A percentile compares a stretch with the other conserved stretches of the same genome.
These are phyloP conservation scores for Sodiomyces alkalinus DNA, from an alignment of 2,329 filamentous ascomycete genomes.

Conservation along the genomic window DNA sequence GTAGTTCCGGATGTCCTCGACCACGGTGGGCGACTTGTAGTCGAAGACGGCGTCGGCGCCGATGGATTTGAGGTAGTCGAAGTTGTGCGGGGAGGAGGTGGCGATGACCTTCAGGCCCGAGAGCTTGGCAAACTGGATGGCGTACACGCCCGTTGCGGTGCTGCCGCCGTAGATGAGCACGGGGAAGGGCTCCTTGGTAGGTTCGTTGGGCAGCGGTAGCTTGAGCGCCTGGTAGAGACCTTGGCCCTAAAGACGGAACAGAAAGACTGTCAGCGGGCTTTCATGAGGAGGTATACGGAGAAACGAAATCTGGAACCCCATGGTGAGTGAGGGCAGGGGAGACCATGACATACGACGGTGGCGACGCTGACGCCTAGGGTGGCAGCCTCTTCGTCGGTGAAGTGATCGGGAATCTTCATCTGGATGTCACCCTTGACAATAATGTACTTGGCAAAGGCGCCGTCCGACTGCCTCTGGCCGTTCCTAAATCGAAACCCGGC, in stretches of 20 bases:
- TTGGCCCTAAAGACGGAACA: slow-evolving; percentile 22
- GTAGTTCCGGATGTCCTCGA: slow-evolving; percentile 11
- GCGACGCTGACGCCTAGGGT: slow-evolving; percentile 26
- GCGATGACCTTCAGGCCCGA: slow-evolving; percentile 17
- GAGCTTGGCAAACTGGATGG: slow-evolving; percentile 20
- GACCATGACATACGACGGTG: slow-evolving; percentile 18
- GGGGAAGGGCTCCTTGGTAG: slow-evolving; percentile 19
- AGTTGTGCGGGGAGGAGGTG: slow-evolving; percentile 18
- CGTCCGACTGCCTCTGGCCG: slow-evolving; percentile 16
- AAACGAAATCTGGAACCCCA: too few relatives aligned
- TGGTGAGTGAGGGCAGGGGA: background rate
- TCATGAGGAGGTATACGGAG: background rate
- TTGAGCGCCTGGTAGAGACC: slow-evolving; percentile 30
- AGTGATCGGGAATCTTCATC: slow-evolving; percentile 26
- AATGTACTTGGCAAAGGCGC: slow-evolving; percentile 24
- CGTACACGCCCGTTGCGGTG: slow-evolving; percentile 37
- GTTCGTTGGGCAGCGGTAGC: slow-evolving; percentile 28
- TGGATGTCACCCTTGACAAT: slow-evolving; percentile 23
- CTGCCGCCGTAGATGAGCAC: slow-evolving; percentile 29
- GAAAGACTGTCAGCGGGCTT: background rate
- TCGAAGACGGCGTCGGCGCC: slow-evolving; percentile 17
- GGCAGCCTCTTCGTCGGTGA: slow-evolving; percentile 30
- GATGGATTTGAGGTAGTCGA: slow-evolving; percentile 16
- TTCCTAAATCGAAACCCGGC: too few relatives aligned
- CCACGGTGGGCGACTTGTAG: slow-evolving; percentile 12